These are phyloP conservation scores for Leccinum insolens DNA, from an alignment of 1,284 basidiomycete genomes.

Conservation along the genomic window DNA sequence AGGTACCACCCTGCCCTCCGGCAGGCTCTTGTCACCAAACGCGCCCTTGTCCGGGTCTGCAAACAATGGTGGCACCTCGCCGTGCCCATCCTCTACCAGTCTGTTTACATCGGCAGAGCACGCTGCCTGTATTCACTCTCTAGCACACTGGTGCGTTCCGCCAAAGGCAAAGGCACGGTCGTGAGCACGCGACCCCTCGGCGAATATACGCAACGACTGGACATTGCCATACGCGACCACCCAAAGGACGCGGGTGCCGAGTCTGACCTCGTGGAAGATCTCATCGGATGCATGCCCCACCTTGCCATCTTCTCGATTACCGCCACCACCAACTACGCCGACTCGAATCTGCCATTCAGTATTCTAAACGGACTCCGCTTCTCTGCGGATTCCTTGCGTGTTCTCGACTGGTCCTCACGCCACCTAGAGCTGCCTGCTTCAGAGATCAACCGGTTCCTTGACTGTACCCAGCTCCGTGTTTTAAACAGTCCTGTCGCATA, in stretches of 20 bases:
- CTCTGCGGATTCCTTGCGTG: constrained; percentile 3
- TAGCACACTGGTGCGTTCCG: constrained; percentile 21
- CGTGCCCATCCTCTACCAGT: background rate
- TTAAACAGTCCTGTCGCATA: background rate
- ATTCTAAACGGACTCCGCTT: constrained; percentile 20
- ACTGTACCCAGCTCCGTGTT: background rate
- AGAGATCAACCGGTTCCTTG: background rate
- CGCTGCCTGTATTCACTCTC: constrained; percentile 5
- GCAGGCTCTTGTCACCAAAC: constrained; percentile 42
- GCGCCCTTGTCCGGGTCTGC: constrained; percentile 40
- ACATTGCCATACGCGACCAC: constrained; percentile 33
- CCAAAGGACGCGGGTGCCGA: background rate
- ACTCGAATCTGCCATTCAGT: background rate
- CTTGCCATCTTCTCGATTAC: constrained; percentile 15
- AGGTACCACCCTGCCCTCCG: constrained; percentile 42
- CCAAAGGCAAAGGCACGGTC: constrained; percentile 9
- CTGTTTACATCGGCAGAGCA: constrained; percentile 5
- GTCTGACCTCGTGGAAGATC: background rate
- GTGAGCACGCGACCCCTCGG: constrained; percentile 25
- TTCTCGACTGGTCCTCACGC: background rate
- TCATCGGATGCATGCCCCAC: constrained; percentile 31
- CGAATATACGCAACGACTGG: constrained; percentile 11
- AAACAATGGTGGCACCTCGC: constrained; percentile 41
- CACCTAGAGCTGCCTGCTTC: background rate
- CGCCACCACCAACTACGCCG: background rate